Percentiles rank a stretch among this genome's conserved stretches.
Conservation (phyloP, 306 rosid genomes). For the Geum urbanum region DNA sequence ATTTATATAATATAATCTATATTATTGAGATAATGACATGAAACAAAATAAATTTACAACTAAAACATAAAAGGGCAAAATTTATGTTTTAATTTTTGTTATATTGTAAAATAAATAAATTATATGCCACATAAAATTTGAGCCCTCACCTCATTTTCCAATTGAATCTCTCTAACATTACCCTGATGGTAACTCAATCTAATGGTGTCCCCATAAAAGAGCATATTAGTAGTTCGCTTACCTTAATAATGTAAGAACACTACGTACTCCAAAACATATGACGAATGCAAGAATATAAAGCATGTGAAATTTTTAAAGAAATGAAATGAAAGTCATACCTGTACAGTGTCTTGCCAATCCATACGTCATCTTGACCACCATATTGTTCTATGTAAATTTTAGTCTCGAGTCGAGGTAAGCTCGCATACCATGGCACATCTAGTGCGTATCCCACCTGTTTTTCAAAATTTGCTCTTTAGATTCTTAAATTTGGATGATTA, state of each 20-base stretch:
- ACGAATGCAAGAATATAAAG: background rate
- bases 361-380: slow-evolving; percentile 69
- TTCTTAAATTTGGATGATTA: background rate
- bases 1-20: too few relatives aligned
- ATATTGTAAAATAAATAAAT: too few relatives aligned
- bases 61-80: too few relatives aligned
- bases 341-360: slow-evolving; percentile 98
- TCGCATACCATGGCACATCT: slow-evolving; percentile 85
- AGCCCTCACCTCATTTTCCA: too few relatives aligned
- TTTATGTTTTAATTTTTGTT: too few relatives aligned
- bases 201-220: background rate
- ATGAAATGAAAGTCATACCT: slow-evolving; percentile 35
- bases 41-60: too few relatives aligned
- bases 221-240: background rate
- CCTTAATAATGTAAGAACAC: background rate
- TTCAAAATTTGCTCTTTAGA: background rate
- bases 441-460: slow-evolving; percentile 68
- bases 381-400: slow-evolving; percentile 76
- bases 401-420: slow-evolving; percentile 68
- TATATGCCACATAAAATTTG: too few relatives aligned
- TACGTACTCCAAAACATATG: background rate
- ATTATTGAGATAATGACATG: too few relatives aligned
- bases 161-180: too few relatives aligned
- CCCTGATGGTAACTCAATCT: too few relatives aligned
- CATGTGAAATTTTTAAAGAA: background rate